Base-by-base conservation (phyloP, 768 basidiomycete genomes). In the Amanita thiersii region DNA sequence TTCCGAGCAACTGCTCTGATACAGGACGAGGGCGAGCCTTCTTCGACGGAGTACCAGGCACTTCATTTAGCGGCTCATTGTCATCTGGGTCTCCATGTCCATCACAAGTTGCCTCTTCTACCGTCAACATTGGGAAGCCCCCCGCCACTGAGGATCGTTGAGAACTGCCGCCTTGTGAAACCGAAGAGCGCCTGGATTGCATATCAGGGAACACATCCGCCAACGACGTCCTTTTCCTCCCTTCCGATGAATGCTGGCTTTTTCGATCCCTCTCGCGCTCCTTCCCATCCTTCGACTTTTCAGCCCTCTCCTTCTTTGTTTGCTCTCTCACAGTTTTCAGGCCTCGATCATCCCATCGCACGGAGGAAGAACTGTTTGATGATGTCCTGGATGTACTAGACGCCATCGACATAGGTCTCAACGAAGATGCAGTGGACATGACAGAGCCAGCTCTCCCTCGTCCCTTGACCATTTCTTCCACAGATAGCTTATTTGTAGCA, bases 1-100 rank as follows among this genome's bases (percentile, higher is more conserved):
- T 62, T 1, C 68, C 70, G 4, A 77, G 58, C 50, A 73, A 55
- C 56, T 81, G 79, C 53, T 88, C 86, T 1, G 80, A 81, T 39
- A 77, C 48, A 0, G 84, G 83, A 10, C 85, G 64, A 1, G 63
- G 59, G 8, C 82, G 66, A 0, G 63, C 55, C 34, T 65, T 66
- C 59, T 69, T 73, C 23, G 63, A 52, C 1, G 72, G 72, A 14
- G 73, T 76, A 24, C 54, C 51, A 1, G 51, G 42, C 17, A 37
- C 47, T 11, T 50, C 52, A 28, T 48, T 9, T 4, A 47, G 35
- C 8, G 40, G 51, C 25, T 55, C 52, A 10, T 59, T 58, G 21
- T 52, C 58, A 12, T 50, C 56, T 2, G 44, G 50, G 2, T 43
- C 44, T 1, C 55, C 56, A 53, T 79, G 75, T 1, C 71, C 74